Base-by-base conservation (phyloP, 2,329 filamentous ascomycete species). In the Fusarium equiseti region DNA sequence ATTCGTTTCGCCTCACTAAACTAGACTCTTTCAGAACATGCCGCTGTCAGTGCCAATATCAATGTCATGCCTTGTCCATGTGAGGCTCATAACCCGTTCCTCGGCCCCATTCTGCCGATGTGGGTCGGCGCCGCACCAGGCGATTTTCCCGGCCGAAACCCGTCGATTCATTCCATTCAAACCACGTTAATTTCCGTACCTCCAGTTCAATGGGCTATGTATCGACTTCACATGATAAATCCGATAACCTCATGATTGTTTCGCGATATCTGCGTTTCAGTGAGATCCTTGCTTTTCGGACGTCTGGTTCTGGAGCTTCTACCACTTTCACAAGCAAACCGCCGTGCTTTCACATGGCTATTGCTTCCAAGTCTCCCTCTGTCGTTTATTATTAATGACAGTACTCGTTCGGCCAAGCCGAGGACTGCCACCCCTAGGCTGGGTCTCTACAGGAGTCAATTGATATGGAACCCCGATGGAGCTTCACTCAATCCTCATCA, bases 91-190 rank as follows among this genome's bases (percentile, higher is more conserved):
- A 54, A 26, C 40, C 63, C 60, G 58, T 45, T 18, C 58, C 22
- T 32, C 38, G 67, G 68, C 58, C 63, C 68, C 68, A 71, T 31
- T 18, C 22, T 8, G 18, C 50, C 59, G 68, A 43, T 40, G 49
- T 68, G 54, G 63, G 42, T 29, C 51, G 26, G 32, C 71, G 29
- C 20, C 49, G 38, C 27, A 42, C 9, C 24, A 27, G 49, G 12
- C 24, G 24, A 16, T 35, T 42, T 26, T 43, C 26, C 50, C 50
- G 50, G 35, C 26, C 35, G 49, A 52, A 40, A 38, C 32, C 24
- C 49, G 13, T 38, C 16, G 18, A 24, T 44, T 11, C 22, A 44
- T 44, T 16, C 24, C 35, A 38, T 38, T 27, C 35, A 29, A 29
- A 43, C 32, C 26, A 53, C 32, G 50, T 26, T 45, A 26, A 44